Conservation (phyloP, 768 basidiomycete genomes). For the Polyporus arcularius region DNA sequence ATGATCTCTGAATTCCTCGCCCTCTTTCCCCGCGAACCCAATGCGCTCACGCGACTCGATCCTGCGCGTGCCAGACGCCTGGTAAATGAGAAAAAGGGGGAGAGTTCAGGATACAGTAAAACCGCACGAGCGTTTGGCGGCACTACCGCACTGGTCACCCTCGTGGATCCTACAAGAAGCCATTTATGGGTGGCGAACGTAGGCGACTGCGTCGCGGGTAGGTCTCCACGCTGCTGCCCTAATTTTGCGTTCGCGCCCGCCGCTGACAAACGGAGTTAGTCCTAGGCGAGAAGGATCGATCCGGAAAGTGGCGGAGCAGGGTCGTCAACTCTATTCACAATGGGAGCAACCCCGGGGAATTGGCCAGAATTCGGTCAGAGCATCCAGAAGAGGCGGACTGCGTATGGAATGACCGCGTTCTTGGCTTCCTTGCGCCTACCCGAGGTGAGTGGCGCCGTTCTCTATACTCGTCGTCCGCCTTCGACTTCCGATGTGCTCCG, state of each 20-base stretch:
- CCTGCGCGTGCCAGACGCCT: constrained; percentile 57
- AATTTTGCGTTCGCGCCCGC: neutral
- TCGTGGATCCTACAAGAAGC: constrained; percentile 67
- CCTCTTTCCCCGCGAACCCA: constrained; percentile 53
- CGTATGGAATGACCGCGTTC: constrained; percentile 63
- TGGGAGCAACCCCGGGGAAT: constrained; percentile 65
- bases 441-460: constrained; percentile 53
- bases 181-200: constrained; percentile 81
- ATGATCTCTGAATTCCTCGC: constrained; percentile 46
- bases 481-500: neutral
- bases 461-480: neutral
- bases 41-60: constrained; percentile 41
- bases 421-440: constrained; percentile 77
- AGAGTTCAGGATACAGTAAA: constrained; percentile 63
- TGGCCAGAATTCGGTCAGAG: constrained; percentile 59
- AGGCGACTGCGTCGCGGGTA: constrained; percentile 79
- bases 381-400: constrained; percentile 75
- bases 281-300: constrained; percentile 48
- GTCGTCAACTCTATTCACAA: constrained; percentile 69
- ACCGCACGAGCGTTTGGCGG: constrained; percentile 78
- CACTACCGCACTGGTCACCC: constrained; percentile 72
- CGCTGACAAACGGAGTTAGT: constrained; percentile 19
- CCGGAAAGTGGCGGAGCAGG: constrained; percentile 59
- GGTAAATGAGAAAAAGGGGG: constrained; percentile 61
- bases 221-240: constrained; percentile 27